These are phyloP conservation scores for Xerocomellus dryophilus DNA, from an alignment of 768 basidiomycete genomes.

Conservation along the genomic window DNA sequence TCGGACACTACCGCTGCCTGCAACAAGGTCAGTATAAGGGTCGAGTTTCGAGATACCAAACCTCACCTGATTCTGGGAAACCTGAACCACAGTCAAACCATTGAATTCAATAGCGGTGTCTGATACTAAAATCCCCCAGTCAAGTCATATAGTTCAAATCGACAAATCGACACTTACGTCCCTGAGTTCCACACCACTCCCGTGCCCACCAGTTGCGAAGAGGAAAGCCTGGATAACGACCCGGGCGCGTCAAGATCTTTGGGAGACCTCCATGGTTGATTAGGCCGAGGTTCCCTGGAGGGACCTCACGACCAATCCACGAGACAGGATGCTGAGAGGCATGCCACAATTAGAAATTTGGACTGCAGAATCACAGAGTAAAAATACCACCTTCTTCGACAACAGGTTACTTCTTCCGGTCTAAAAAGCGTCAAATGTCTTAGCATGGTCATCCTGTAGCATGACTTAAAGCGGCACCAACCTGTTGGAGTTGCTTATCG, in stretches of 20 bases:
- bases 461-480: constrained; percentile 3
- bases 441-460: background rate
- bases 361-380: background rate
- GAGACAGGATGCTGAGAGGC: constrained; percentile 48
- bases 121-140: constrained; percentile 48
- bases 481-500: constrained; percentile 54
- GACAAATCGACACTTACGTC: constrained; percentile 43
- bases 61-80: constrained; percentile 72
- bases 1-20: constrained; percentile 71
- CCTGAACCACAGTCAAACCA: constrained; percentile 81
- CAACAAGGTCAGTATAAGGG: background rate
- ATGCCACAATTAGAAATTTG: background rate
- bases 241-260: constrained; percentile 69
- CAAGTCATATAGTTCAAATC: background rate
- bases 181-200: constrained; percentile 63
- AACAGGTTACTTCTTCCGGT: constrained; percentile 54
- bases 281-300: constrained; percentile 68
- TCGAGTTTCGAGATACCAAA: background rate
- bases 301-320: constrained; percentile 71
- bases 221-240: constrained; percentile 74
- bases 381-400: constrained; percentile 54
- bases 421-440: constrained; percentile 33
- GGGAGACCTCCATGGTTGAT: constrained; percentile 83
- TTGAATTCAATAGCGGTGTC: constrained; percentile 80
- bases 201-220: constrained; percentile 85